These are phyloP conservation scores for Kuraishia borneana DNA, from an alignment of 805 yeast species.

Conservation along the genomic window DNA sequence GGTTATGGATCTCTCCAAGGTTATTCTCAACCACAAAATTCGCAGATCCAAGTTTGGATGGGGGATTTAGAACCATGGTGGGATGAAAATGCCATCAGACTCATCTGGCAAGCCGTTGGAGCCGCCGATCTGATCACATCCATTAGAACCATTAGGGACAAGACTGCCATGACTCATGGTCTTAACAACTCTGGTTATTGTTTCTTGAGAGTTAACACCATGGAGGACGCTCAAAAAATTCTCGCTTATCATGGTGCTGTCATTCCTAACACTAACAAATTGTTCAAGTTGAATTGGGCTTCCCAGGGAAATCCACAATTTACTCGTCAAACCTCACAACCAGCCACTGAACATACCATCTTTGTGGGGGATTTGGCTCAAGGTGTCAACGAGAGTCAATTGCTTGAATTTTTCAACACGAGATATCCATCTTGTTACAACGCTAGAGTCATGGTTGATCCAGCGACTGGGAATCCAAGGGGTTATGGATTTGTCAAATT, in stretches of 20 bases:
- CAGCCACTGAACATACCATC: slow-evolving; percentile 42
- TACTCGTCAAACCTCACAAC: slow-evolving; percentile 5
- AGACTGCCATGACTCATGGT: slow-evolving; percentile 21
- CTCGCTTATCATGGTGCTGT: slow-evolving; percentile 51
- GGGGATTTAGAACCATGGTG: slow-evolving; percentile 83
- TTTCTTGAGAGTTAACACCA: slow-evolving; percentile 61
- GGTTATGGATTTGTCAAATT: slow-evolving; percentile 92
- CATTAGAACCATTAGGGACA: slow-evolving; percentile 65
- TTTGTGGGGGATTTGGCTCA: slow-evolving; percentile 82
- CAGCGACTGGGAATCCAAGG: slow-evolving; percentile 54
- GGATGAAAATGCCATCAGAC: slow-evolving; percentile 58
- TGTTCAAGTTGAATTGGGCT: slow-evolving; percentile 75
- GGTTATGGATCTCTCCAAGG: neutral
- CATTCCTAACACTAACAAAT: slow-evolving; percentile 53
- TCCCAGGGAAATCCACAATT: slow-evolving; percentile 18
- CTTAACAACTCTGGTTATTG: slow-evolving; percentile 61
- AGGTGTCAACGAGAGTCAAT: slow-evolving; percentile 55
- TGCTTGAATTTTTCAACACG: slow-evolving; percentile 55
- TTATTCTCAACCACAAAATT: neutral
- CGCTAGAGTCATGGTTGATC: slow-evolving; percentile 73
- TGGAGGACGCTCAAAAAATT: slow-evolving; percentile 54
- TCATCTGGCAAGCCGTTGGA: slow-evolving; percentile 48
- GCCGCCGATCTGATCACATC: slow-evolving; percentile 21
- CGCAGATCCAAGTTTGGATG: slow-evolving; percentile 57
- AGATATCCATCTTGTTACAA: slow-evolving; percentile 65